Conservation (phyloP, 108 stramenopile species). For the Seminavis robusta region DNA sequence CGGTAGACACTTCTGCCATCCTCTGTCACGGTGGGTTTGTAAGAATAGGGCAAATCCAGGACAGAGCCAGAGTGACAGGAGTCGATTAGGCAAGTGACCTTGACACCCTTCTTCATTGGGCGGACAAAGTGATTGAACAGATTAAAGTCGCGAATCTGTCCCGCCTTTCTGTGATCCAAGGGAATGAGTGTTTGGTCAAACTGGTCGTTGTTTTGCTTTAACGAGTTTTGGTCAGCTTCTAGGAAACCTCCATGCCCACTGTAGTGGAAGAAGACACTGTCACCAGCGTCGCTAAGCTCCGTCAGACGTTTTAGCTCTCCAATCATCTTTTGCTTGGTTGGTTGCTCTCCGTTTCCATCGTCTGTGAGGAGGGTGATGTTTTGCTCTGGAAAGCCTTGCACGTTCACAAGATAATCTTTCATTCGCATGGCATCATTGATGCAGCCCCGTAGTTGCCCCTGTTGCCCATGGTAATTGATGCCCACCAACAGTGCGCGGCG, state of each 20-base stretch:
- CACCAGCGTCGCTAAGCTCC: constrained; percentile 36
- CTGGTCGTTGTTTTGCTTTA: no score
- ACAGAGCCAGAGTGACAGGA: constrained; percentile 91
- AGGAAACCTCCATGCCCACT: constrained; percentile 38
- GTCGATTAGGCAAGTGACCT: constrained; percentile 21
- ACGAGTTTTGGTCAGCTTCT: no score
- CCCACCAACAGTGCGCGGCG: constrained; percentile 70
- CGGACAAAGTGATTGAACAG: constrained; percentile 65
- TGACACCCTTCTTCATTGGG: constrained; percentile 55
- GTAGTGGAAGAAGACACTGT: constrained; percentile 61
- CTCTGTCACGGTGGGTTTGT: no score
- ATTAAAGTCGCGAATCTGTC: constrained; percentile 78
- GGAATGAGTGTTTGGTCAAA: constrained; percentile 87
- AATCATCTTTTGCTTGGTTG: constrained; percentile 68
- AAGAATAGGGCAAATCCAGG: constrained; percentile 77
- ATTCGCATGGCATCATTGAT: constrained; percentile 89
- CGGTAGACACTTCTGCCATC: no score
- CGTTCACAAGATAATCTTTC: constrained; percentile 77
- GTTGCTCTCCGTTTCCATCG: constrained; percentile 53
- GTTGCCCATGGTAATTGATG: constrained; percentile 88
- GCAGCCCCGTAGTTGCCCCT: constrained; percentile 81
- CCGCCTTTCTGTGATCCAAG: constrained; percentile 61
- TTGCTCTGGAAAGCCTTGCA: constrained; percentile 71
- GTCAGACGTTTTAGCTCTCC: constrained; percentile 58
- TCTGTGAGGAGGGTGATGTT: constrained; percentile 78